Evolutionary conservation across 2,329 filamentous ascomycete species (phyloP).

Genomic region (Iodosphaeria phyllophila): DNA sequence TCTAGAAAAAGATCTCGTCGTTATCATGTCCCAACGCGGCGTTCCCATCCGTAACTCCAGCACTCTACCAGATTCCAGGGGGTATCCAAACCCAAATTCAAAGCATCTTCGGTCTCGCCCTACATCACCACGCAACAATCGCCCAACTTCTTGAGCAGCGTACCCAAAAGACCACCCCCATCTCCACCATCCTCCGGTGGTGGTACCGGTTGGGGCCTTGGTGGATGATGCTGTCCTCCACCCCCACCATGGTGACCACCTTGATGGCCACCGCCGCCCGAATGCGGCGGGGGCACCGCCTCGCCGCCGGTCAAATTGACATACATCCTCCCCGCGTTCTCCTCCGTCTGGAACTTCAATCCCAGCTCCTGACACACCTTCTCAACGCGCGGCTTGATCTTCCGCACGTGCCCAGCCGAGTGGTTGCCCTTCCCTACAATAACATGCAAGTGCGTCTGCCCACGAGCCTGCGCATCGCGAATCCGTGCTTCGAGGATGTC

Average conservation of each 20-base stretch:
- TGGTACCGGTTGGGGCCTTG: slow-evolving; percentile 26
- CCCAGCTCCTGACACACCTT: slow-evolving; percentile 69
- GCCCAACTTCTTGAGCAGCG: slow-evolving; percentile 43
- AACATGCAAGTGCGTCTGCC: slow-evolving; percentile 73
- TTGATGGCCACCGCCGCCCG: slow-evolving; percentile 13
- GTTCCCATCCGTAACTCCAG: no score
- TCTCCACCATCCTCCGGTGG: slow-evolving; percentile 25
- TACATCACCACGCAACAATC: slow-evolving; percentile 62
- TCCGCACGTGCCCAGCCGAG: slow-evolving; percentile 63
- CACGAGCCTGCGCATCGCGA: slow-evolving; percentile 50
- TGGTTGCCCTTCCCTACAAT: slow-evolving; percentile 96
- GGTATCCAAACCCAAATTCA: no score
- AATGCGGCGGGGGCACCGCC: slow-evolving; percentile 25
- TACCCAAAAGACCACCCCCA: slow-evolving; percentile 42
- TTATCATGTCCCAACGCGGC: no score
- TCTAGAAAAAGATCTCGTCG: no score
- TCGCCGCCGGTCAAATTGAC: slow-evolving; percentile 65
- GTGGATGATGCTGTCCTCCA: slow-evolving; percentile 22
- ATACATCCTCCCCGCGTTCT: slow-evolving; percentile 74
- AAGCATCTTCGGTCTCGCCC: no score
- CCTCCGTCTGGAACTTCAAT: slow-evolving; percentile 67
- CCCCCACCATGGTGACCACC: slow-evolving; percentile 15
- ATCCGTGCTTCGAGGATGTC: slow-evolving; percentile 77
- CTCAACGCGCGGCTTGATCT: slow-evolving; percentile 90
- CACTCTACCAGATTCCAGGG: no score